phyloP scores from a whole-genome alignment of 2,329 filamentous ascomycete species.

The Ophioceras dolichostomum region DNA sequence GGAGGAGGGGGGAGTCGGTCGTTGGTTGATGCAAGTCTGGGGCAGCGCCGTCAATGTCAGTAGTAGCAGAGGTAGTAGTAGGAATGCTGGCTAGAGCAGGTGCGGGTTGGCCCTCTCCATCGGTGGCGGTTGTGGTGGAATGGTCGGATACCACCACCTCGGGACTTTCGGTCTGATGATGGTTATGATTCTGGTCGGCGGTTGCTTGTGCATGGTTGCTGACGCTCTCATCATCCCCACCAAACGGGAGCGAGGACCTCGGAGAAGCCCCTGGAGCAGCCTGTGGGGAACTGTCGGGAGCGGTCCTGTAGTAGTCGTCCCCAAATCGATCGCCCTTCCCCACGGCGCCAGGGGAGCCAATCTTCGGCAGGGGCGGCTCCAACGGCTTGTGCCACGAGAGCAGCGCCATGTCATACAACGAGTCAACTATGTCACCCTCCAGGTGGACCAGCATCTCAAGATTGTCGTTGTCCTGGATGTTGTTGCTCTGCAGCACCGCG shows the following conservation, averaged over 20 bases:
- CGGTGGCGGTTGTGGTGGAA: not conserved
- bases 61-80: too few relatives aligned
- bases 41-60: too few relatives aligned
- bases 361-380: constrained; percentile 44
- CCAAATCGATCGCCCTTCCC: constrained; percentile 10
- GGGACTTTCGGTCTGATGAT: too few relatives aligned
- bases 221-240: constrained; percentile 2
- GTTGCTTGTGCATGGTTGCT: not conserved
- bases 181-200: too few relatives aligned
- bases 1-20: constrained; percentile 16
- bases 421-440: constrained; percentile 66
- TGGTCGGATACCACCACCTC: too few relatives aligned
- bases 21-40: too few relatives aligned
- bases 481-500: constrained; percentile 66
- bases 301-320: too few relatives aligned
- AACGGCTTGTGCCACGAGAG: constrained; percentile 58
- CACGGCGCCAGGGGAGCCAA: constrained; percentile 32
- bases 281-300: too few relatives aligned
- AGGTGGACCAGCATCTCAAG: constrained; percentile 70
- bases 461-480: constrained; percentile 69
- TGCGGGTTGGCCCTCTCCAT: too few relatives aligned
- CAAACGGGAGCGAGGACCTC: too few relatives aligned
- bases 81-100: too few relatives aligned
- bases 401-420: constrained; percentile 61
- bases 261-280: not conserved